Percentiles rank a stretch among this genome's conserved stretches.
Evolutionary conservation across 257 asterid species (phyloP).

Genomic region (Capsicum pubescens): DNA sequence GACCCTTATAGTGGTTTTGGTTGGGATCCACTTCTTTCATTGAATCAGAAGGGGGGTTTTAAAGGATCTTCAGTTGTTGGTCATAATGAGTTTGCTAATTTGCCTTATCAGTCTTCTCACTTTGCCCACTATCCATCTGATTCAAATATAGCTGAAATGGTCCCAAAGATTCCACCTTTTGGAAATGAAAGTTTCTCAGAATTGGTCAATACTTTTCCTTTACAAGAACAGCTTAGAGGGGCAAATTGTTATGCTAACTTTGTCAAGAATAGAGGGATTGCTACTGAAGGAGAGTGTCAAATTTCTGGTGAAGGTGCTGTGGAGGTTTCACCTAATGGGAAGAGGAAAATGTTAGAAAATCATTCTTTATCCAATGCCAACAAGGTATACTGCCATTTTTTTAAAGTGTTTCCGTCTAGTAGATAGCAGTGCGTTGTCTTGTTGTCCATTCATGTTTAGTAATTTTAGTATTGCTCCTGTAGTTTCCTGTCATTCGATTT

Average conservation of each 20-base stretch:
- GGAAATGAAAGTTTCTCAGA: constrained; percentile 69
- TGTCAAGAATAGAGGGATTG: constrained; percentile 37
- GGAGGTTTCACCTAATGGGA: constrained; percentile 58
- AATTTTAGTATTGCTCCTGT: neutral
- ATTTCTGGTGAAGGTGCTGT: constrained; percentile 47
- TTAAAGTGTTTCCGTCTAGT: neutral
- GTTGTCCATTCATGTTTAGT: neutral
- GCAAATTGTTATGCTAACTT: constrained; percentile 36
- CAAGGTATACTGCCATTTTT: constrained; percentile 40
- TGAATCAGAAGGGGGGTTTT: constrained; percentile 56
- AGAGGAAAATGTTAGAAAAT: constrained; percentile 61
- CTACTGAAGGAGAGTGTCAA: constrained; percentile 39
- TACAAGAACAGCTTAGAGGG: constrained; percentile 45
- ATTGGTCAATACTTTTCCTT: constrained; percentile 52
- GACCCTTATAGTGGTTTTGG: constrained; percentile 62
- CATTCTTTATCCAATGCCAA: constrained; percentile 41
- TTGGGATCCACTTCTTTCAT: constrained; percentile 72
- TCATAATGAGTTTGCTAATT: constrained; percentile 62
- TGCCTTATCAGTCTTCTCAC: constrained; percentile 61
- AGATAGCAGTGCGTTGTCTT: neutral
- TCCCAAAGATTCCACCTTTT: constrained; percentile 64
- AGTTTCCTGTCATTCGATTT: neutral
- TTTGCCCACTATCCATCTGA: constrained; percentile 61
- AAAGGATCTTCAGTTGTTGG: constrained; percentile 54
- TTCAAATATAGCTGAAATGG: constrained; percentile 54